A percentile compares a stretch with the other conserved stretches of the same genome.
Evolutionary conservation across 805 yeast species (phyloP).

Genomic region (Lachancea fermentati): DNA sequence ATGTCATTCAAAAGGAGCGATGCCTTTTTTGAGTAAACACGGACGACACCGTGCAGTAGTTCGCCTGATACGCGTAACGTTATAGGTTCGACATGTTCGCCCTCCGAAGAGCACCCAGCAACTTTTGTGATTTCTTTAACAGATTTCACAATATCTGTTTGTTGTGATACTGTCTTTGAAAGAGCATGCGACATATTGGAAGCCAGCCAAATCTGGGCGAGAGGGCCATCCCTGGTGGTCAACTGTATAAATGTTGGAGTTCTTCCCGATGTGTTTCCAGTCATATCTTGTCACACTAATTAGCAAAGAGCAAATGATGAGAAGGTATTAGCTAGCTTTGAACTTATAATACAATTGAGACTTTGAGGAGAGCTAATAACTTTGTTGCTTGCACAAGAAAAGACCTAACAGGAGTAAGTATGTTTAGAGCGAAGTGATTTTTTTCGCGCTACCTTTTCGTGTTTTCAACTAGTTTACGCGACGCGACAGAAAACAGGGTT

Average conservation of each 20-base stretch:
- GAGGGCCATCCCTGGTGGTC: slow-evolving; percentile 65
- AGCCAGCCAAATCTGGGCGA: slow-evolving; percentile 90
- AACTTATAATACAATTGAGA: too few relatives aligned
- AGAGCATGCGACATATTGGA: slow-evolving; percentile 65
- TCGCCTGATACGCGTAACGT: slow-evolving; percentile 84
- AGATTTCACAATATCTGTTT: slow-evolving; percentile 64
- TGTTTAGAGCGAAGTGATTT: too few relatives aligned
- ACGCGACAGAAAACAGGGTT: too few relatives aligned
- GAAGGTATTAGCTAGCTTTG: too few relatives aligned
- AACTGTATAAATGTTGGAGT: slow-evolving; percentile 12
- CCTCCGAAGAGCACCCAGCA: slow-evolving; percentile 19
- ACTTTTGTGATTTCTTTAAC: slow-evolving; percentile 57
- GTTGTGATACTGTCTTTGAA: slow-evolving; percentile 63
- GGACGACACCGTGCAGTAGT: slow-evolving; percentile 76
- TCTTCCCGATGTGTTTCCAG: not conserved
- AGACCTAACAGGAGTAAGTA: too few relatives aligned
- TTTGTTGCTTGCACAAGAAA: too few relatives aligned
- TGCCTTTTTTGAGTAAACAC: slow-evolving; percentile 82
- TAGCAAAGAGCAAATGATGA: not conserved
- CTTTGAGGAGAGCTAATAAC: too few relatives aligned
- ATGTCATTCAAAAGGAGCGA: slow-evolving; percentile 80
- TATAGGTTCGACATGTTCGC: slow-evolving; percentile 45
- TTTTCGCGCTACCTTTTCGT: too few relatives aligned
- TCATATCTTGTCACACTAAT: not conserved
- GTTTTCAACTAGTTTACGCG: too few relatives aligned